Evolutionary conservation across 1,284 basidiomycete genomes (phyloP), one percentile per base, ranked within the genome.

Genomic region (Polyporus tsugae): DNA sequence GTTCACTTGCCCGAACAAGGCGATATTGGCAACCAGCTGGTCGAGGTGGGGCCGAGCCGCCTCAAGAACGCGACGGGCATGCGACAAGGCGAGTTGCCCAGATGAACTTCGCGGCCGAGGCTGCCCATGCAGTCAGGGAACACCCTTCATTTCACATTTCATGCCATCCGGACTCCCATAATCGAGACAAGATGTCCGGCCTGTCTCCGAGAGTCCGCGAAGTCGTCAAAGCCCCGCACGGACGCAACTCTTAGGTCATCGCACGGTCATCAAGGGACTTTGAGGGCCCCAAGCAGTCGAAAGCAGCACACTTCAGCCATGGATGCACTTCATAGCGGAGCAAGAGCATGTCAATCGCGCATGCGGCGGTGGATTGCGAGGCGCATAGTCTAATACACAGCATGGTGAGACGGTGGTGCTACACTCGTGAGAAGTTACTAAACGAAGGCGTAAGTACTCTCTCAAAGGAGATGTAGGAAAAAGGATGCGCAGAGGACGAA

Each of bases 351-450:
- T 44, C 36, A 63, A 53, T 67, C 59, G 62, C 39, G 53, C 62
- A 67, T 63, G 46, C 62, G 10, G 38, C 22, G 36, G 15, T 15
- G 52, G 49, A 38, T 25, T 17, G 46, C 35, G n/a, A 9, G 46
- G 19, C 25, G 19, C 39, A 59, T 46, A 55, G 39, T 68, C 67
- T 68, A 68, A 62, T 68, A 68, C 67, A 68, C 6, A 29, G 39
- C 38, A 44, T 49, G 46, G 52, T 29, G 52, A 6, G 33, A 35
- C 33, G 42, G 52, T 57, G 63, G 62, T 68, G 67, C 67, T 68
- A 68, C 67, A 68, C 60, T 49, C 63, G 52, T 55, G 60, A 64
- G 59, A 64, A 36, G 61, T 60, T 55, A 68, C 67, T 68, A 67
- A 68, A 64, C 63, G 60, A 64, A 68, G 53, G 55, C 25, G 60